Evolutionary conservation across 2,329 filamentous ascomycete genomes (phyloP).

Genomic region (Stachybotrys chlorohalonatus): DNA sequence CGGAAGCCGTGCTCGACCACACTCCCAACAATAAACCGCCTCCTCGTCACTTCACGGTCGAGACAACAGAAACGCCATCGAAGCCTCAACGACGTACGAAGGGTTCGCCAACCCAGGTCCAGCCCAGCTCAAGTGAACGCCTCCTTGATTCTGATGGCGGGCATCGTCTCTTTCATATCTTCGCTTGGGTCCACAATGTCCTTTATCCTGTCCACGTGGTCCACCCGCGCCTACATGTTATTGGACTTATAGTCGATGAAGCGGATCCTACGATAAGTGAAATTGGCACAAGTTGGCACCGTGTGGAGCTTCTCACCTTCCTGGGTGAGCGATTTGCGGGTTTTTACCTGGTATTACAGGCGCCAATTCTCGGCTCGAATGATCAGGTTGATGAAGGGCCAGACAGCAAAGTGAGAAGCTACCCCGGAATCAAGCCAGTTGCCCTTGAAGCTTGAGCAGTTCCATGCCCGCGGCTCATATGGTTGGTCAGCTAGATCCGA

Average conservation of each 20-base stretch:
- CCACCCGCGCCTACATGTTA: conserved; percentile 5
- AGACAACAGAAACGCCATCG: neutral
- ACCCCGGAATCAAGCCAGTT: neutral
- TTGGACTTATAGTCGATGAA: conserved; percentile 12
- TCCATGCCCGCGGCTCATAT: neutral
- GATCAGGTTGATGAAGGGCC: neutral
- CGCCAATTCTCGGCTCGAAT: conserved; percentile 3
- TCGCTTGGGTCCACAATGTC: neutral
- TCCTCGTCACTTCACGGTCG: no score
- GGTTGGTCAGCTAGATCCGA: neutral
- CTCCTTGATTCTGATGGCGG: neutral
- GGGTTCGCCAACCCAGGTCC: neutral
- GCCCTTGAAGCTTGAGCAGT: neutral
- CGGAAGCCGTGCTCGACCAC: no score
- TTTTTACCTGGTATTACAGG: conserved; percentile 18
- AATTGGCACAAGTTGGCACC: conserved; percentile 25
- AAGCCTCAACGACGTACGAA: neutral
- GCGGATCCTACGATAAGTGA: conserved; percentile 13
- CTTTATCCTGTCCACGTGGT: neutral
- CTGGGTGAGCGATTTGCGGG: conserved; percentile 4
- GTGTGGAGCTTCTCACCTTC: conserved; percentile 15
- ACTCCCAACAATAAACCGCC: no score
- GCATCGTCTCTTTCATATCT: neutral
- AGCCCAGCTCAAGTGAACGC: neutral
- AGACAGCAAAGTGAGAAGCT: neutral